Evolutionary conservation across 306 rosid genomes (phyloP), one percentile per base, ranked within the genome.

Genomic region (Vigna reflexopilosa): DNA sequence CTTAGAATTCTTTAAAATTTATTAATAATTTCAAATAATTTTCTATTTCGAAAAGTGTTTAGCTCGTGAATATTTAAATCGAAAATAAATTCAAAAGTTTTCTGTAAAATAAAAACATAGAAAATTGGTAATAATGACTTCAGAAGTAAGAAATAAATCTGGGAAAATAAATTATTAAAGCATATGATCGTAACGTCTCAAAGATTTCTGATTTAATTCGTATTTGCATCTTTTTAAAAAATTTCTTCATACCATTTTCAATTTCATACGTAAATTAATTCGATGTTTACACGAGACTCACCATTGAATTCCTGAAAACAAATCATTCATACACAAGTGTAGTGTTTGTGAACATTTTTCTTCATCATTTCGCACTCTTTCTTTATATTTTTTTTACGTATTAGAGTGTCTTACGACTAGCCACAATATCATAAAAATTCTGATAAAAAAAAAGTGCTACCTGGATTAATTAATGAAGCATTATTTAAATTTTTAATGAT

Each of bases 331-430:
- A 6, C 22, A 7, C 22, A 22, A 28, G n/a, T 26, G 1, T 4
- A 20, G 12, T 28, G 66, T 26, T 0, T 24, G 14, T 14, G 28
- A 45, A 13, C 48, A 19, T 73, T 61, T 80, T 59, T 49, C 7
- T 40, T 34, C 17, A 48, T 13, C 52, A 49, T 34, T 44, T 51
- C 63, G 9, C 11, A 67, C 34, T 45, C 48, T 44, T 28, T 42
- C 32, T 28, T 28, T 28, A 28, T 28, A 3, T 19, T 65, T 32
- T 50, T 63, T 34, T 70, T 73, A 38, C 82, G 67, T 63, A 72
- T 62, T 47, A 17, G n/a, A 20, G 65, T 72, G 77, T 75, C 73
- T 77, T 72, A 40, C 49, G 48, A 22, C 45, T 20, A 69, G 15
- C 77, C 81, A 82, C 48, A 19, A 30, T 28, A 45, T 38, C 50